Evolutionary conservation across 2,329 filamentous ascomycete genomes (phyloP).

Genomic region (Lachnellula arida): DNA sequence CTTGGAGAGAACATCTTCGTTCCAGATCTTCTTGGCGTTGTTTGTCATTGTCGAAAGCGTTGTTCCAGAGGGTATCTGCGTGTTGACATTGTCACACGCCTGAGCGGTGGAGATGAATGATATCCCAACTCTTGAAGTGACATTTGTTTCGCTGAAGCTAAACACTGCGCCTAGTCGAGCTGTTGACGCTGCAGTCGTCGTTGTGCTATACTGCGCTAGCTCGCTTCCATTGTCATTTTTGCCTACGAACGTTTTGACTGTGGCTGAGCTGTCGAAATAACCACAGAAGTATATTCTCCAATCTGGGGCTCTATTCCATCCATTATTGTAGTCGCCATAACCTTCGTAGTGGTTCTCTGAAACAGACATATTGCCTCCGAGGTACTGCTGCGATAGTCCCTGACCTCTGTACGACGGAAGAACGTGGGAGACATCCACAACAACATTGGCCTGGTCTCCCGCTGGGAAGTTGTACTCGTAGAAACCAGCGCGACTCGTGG

Average conservation of each 20-base stretch:
- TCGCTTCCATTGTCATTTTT: conserved; percentile 18
- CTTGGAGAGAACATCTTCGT: conserved; percentile 56
- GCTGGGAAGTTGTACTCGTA: conserved; percentile 55
- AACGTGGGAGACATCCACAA: conserved; percentile 62
- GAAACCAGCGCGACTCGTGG: conserved; percentile 51
- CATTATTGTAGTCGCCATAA: conserved; percentile 58
- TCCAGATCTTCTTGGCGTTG: conserved; percentile 54
- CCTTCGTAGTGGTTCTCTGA: conserved; percentile 52
- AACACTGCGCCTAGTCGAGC: conserved; percentile 12
- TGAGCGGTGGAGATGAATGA: not conserved
- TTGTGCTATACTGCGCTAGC: conserved; percentile 4
- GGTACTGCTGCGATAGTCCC: conserved; percentile 56
- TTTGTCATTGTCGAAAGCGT: conserved; percentile 37
- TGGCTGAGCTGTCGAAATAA: conserved; percentile 45
- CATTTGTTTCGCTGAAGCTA: conserved; percentile 38
- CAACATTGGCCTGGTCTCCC: conserved; percentile 35
- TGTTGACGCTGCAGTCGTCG: conserved; percentile 1
- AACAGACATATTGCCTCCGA: conserved; percentile 52
- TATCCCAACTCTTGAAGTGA: not conserved
- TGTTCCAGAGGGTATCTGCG: conserved; percentile 41
- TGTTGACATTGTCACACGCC: not conserved
- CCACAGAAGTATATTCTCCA: conserved; percentile 63
- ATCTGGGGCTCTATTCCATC: conserved; percentile 58
- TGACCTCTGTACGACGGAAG: conserved; percentile 55
- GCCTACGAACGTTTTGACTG: conserved; percentile 43